phyloP scores from a whole-genome alignment of 75 land plant species.

The Selaginella tamariscina region DNA sequence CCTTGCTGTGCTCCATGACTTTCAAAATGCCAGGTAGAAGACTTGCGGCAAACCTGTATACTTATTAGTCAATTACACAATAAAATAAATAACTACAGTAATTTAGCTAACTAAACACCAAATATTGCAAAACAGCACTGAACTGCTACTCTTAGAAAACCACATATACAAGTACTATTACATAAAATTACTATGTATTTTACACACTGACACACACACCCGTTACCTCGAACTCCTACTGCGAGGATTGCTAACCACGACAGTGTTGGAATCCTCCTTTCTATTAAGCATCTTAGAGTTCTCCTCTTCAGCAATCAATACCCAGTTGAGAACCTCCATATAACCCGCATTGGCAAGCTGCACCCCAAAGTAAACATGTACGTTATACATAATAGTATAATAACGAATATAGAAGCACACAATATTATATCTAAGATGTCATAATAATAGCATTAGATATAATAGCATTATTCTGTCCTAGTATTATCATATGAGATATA shows the following conservation, averaged over 20 bases:
- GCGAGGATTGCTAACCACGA: slow-evolving; percentile 83
- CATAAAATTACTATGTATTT: too few species aligned
- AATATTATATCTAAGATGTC: too few species aligned
- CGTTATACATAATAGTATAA: not conserved
- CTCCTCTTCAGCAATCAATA: slow-evolving; percentile 64
- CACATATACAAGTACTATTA: too few species aligned
- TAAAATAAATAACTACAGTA: slow-evolving; percentile 5
- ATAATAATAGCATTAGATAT: too few species aligned
- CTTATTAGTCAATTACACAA: slow-evolving; percentile 1
- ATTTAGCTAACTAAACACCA: too few species aligned
- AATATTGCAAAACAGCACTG: too few species aligned
- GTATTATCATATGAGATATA: too few species aligned
- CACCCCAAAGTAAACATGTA: not conserved
- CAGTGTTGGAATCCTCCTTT: slow-evolving; percentile 54
- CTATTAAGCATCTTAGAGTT: slow-evolving; percentile 63
- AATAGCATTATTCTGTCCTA: too few species aligned
- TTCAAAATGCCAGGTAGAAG: slow-evolving; percentile 87
- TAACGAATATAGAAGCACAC: too few species aligned
- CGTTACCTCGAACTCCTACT: slow-evolving; percentile 95
- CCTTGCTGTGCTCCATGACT: slow-evolving; percentile 70
- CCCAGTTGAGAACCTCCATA: slow-evolving; percentile 81
- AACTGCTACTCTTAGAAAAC: too few species aligned
- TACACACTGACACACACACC: too few species aligned
- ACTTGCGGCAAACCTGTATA: slow-evolving; percentile 66
- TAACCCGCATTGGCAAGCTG: slow-evolving; percentile 86